Evolutionary conservation across 495 filamentous ascomycete species (phyloP).

Genomic region (Penicillium manginii): DNA sequence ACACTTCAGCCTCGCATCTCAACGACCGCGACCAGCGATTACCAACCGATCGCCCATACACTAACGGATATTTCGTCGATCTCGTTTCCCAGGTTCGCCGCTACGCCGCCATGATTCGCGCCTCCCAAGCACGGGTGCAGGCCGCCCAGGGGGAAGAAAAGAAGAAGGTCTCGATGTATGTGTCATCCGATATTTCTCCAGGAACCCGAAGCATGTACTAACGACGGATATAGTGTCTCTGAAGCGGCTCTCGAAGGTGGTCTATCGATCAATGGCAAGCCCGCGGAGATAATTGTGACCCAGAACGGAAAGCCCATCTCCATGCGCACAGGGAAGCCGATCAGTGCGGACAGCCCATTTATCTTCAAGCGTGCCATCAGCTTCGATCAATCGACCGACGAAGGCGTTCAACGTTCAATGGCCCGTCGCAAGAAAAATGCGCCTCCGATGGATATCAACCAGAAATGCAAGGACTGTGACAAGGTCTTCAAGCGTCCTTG

Average conservation of each 20-base stretch:
- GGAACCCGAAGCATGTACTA: conserved; percentile 29
- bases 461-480: conserved; percentile 77
- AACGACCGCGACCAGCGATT: conserved; percentile 80
- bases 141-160: conserved; percentile 19
- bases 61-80: conserved; percentile 91
- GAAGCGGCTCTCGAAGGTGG: conserved; percentile 76
- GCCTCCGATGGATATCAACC: conserved; percentile 69
- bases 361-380: conserved; percentile 65
- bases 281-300: conserved; percentile 75
- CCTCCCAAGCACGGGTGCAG: conserved; percentile 45
- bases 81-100: conserved; percentile 82
- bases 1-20: conserved; percentile 77
- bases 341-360: conserved; percentile 44
- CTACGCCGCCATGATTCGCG: conserved; percentile 66
- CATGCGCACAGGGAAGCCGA: conserved; percentile 64
- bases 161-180: conserved; percentile 1
- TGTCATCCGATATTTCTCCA: background rate
- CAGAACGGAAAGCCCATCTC: conserved; percentile 79
- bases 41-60: conserved; percentile 83
- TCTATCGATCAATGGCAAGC: conserved; percentile 73
- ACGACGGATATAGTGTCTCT: conserved; percentile 25
- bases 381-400: conserved; percentile 58
- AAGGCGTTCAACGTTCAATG: conserved; percentile 84
- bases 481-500: conserved; percentile 93
- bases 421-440: conserved; percentile 83